Percentiles rank a stretch among this genome's conserved stretches.
These are phyloP conservation scores for Syzygium jambos DNA, from an alignment of 345 rosid species.

Conservation along the genomic window DNA sequence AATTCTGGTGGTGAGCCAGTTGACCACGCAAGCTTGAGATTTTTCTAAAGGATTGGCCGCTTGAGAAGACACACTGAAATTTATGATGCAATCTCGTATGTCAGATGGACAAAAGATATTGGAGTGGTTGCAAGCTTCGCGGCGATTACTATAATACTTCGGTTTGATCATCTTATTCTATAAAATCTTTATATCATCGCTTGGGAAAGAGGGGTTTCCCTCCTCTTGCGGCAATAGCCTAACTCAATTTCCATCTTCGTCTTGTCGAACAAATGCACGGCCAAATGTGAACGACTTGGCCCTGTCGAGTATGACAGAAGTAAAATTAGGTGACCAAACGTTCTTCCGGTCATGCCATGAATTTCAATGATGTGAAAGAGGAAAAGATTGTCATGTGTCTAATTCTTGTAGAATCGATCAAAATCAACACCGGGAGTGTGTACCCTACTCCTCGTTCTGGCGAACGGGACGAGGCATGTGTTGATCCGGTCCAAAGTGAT, in stretches of 20 bases:
- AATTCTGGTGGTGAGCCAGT: not conserved
- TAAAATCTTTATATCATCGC: not conserved
- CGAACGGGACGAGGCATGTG: rapidly evolving
- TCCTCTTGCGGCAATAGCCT: not conserved
- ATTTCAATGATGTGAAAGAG: not conserved
- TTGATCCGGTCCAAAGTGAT: not conserved
- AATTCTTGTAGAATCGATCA: not conserved
- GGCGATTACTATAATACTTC: not conserved
- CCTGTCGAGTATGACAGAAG: not conserved
- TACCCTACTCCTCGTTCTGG: not conserved
- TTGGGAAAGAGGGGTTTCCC: not conserved
- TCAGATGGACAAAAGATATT: not conserved
- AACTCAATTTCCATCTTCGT: not conserved
- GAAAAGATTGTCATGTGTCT: rapidly evolving
- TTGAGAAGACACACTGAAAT: not conserved
- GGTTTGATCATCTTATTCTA: not conserved
- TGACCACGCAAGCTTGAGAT: not conserved
- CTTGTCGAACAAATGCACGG: too few relatives aligned
- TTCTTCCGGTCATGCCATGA: not conserved
- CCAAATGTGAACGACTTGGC: not conserved
- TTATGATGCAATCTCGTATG: not conserved
- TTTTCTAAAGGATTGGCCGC: not conserved
- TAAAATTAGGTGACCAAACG: not conserved
- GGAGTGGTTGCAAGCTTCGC: not conserved
- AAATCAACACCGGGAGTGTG: not conserved